Conservation (phyloP, 305 asterid genomes). For the Solanum hybrid region DNA sequence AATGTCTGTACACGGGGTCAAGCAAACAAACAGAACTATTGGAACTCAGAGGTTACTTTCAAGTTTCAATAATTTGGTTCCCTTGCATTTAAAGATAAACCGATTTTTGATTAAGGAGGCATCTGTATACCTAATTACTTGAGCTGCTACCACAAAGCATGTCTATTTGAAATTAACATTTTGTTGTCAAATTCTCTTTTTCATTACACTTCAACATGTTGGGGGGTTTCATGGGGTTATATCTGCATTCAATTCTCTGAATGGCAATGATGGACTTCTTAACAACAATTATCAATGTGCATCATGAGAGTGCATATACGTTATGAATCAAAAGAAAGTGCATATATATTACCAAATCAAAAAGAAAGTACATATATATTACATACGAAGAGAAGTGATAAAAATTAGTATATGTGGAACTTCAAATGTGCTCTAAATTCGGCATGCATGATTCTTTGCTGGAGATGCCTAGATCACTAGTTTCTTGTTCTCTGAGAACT, state of each 20-base stretch:
- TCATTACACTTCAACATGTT: background rate
- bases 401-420: background rate
- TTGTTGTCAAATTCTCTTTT: background rate
- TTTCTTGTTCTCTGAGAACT: background rate
- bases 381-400: background rate
- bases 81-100: background rate
- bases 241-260: background rate
- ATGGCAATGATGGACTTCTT: background rate
- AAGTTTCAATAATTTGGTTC: background rate
- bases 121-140: background rate
- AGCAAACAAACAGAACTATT: background rate
- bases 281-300: background rate
- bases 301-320: background rate
- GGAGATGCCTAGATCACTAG: background rate
- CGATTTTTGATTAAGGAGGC: background rate
- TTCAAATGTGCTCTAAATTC: background rate
- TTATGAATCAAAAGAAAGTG: background rate
- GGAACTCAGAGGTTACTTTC: background rate
- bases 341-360: background rate
- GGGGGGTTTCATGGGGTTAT: background rate
- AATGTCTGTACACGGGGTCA: background rate
- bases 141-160: background rate
- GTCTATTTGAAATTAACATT: background rate
- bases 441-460: background rate
- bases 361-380: background rate